Percentiles rank a stretch among this genome's conserved stretches.
Evolutionary conservation across 1,284 basidiomycete genomes (phyloP).

Genomic region (Leccinum griseonigrum): DNA sequence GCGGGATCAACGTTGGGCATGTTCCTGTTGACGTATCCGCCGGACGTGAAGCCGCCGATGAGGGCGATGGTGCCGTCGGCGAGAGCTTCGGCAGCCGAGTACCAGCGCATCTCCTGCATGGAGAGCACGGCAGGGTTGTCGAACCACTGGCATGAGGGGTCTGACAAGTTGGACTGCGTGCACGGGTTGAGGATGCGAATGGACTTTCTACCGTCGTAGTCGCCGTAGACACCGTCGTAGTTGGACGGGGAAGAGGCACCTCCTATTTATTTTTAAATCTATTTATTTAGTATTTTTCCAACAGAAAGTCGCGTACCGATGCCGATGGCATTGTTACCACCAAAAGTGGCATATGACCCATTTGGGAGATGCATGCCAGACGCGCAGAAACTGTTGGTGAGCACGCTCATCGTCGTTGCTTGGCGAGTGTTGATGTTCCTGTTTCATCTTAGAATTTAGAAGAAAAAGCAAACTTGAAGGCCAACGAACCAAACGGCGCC

Average conservation of each 20-base stretch:
- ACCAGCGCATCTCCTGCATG: slow-evolving; percentile 82
- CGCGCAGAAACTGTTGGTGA: slow-evolving; percentile 80
- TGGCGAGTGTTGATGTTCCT: slow-evolving; percentile 38
- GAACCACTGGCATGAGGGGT: slow-evolving; percentile 67
- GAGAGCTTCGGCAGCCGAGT: slow-evolving; percentile 76
- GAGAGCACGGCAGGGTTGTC: slow-evolving; percentile 66
- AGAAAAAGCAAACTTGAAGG: slow-evolving; percentile 8
- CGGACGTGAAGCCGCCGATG: slow-evolving; percentile 80
- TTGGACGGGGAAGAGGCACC: slow-evolving; percentile 26
- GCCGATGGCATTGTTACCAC: slow-evolving; percentile 71
- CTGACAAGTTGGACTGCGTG: slow-evolving; percentile 44
- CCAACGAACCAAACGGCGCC: slow-evolving; percentile 47
- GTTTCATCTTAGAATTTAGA: background rate
- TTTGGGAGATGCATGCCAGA: slow-evolving; percentile 69
- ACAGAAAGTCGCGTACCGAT: slow-evolving; percentile 42
- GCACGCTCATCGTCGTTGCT: slow-evolving; percentile 63
- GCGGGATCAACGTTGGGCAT: slow-evolving; percentile 61
- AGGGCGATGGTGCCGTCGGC: slow-evolving; percentile 66
- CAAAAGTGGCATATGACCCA: slow-evolving; percentile 59
- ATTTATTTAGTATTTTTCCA: slow-evolving; percentile 14
- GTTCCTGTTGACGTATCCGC: slow-evolving; percentile 85
- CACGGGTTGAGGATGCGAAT: slow-evolving; percentile 79
- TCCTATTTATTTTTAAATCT: slow-evolving; percentile 10
- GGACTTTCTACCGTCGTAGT: slow-evolving; percentile 62
- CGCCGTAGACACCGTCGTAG: slow-evolving; percentile 58